These are phyloP conservation scores for Myxozyma lipomycoides DNA, from an alignment of 805 yeast species.

Conservation along the genomic window DNA sequence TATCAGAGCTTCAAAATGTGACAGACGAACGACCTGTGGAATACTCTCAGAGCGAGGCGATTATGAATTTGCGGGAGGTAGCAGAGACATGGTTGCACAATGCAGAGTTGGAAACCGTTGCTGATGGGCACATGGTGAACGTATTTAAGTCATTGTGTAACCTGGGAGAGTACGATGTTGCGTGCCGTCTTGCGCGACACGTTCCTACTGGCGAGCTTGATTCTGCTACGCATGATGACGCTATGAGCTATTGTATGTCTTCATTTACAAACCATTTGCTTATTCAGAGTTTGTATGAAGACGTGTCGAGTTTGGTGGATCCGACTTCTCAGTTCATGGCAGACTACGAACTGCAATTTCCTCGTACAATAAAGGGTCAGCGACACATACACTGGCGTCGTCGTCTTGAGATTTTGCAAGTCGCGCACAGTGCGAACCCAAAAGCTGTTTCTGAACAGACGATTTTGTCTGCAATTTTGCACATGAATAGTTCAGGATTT, in stretches of 20 bases:
- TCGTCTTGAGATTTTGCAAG: conserved; percentile 32
- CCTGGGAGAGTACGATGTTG: background rate
- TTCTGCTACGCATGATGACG: conserved; percentile 6
- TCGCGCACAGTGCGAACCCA: conserved; percentile 29
- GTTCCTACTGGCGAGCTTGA: background rate
- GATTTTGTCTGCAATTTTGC: conserved; percentile 31
- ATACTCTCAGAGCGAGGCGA: background rate
- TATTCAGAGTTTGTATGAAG: background rate
- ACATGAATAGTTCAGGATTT: conserved; percentile 36
- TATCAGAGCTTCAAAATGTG: background rate
- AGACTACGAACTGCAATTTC: conserved; percentile 30
- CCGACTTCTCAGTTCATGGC: conserved; percentile 13
- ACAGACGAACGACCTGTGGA: background rate
- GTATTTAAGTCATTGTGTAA: background rate
- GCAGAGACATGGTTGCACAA: background rate
- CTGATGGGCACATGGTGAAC: background rate
- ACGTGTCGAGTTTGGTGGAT: background rate
- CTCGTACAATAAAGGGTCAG: conserved; percentile 16
- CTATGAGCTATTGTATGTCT: conserved; percentile 5
- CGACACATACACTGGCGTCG: conserved; percentile 34
- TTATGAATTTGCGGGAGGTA: background rate
- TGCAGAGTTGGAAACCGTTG: background rate
- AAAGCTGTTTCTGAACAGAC: conserved; percentile 28
- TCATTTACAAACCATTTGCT: conserved; percentile 12
- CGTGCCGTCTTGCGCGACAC: background rate